phyloP scores from a whole-genome alignment of 352 stramenopile species.

The Phytopythium kandeliae region DNA sequence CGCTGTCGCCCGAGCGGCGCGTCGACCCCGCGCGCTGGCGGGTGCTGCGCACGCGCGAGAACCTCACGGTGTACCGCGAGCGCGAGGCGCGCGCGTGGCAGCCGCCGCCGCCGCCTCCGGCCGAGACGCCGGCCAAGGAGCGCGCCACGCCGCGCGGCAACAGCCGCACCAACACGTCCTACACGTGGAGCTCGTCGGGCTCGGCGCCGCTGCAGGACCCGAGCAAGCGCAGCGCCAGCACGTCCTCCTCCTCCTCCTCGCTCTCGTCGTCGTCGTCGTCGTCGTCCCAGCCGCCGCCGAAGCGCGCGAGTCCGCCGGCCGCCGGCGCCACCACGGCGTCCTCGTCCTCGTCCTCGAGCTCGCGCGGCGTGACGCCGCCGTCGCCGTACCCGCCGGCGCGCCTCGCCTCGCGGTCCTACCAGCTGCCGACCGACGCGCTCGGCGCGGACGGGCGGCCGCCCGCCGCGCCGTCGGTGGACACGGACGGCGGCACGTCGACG shows the following conservation, averaged over 20 bases:
- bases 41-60: constrained; percentile 22
- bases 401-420: not conserved
- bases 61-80: constrained; percentile 26
- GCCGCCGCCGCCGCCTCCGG: not conserved
- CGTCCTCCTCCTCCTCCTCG: constrained; percentile 2
- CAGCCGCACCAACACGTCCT: not conserved
- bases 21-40: constrained; percentile 32
- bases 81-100: constrained; percentile 4
- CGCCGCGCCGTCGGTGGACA: not conserved
- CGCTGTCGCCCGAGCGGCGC: constrained; percentile 20
- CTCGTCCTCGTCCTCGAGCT: not conserved
- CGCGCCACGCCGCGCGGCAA: not conserved
- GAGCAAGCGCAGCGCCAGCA: constrained; percentile 4
- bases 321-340: too few relatives aligned
- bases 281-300: not conserved
- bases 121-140: not conserved
- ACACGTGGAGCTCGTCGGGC: not conserved
- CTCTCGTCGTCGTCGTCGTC: not conserved
- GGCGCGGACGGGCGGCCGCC: not conserved
- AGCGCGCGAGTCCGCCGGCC: too few relatives aligned
- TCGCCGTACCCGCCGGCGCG: not conserved
- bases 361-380: not conserved
- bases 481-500: constrained; percentile 4
- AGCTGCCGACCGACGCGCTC: constrained; percentile 1
- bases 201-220: not conserved